Base-by-base conservation (phyloP, 2,329 filamentous ascomycete genomes). In the Bipolaris cookei region DNA sequence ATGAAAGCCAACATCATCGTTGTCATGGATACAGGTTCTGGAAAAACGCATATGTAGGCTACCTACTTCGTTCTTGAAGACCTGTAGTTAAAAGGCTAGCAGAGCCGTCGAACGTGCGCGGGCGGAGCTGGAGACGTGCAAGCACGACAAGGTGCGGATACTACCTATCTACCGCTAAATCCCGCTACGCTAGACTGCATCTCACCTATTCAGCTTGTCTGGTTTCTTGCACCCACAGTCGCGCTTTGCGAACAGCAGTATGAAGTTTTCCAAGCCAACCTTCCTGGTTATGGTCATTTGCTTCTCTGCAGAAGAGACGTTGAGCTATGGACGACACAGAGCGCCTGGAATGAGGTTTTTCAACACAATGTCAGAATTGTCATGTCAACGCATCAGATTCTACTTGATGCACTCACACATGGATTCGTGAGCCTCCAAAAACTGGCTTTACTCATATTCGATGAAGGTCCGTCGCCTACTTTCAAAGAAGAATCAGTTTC, bases 371-470 rank as follows among this genome's bases (percentile, higher is more conserved):
- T 90, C 20, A 83, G 85, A 1, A 81, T 96, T n/a, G 84, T 96
- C 4, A 82, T 96, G 1, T 92, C 90, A 0, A 95, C 92, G 0
- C 87, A 89, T 58, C 87, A 90, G 20, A 83, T 96, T 1, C 80
- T 96, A 11, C 78, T 86, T 2, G 90, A 96, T 74, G 91, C 90
- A 2, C 80, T 96, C 38, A 79, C 77, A 1, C 90, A 95, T 76
- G 90, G 83, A 0, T 96, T 96, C 70, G 83, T 96, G 1, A 80
- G 73, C 1, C 83, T 96, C 66, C 70, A 79, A 0, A 80, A 79
- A 2, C 75, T 96, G 20, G 82, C 88, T 4, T 79, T 97, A 4
- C 77, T 96, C 14, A 83, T 96, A 0, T 90, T 96, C 65, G 92
- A 97, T 68, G 92, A 97, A 86, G 90, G 90, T 65, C 38, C 16